Evolutionary conservation across 345 rosid species (phyloP), one percentile per base, ranked within the genome.

Genomic region (Cardamine resedifolia): DNA sequence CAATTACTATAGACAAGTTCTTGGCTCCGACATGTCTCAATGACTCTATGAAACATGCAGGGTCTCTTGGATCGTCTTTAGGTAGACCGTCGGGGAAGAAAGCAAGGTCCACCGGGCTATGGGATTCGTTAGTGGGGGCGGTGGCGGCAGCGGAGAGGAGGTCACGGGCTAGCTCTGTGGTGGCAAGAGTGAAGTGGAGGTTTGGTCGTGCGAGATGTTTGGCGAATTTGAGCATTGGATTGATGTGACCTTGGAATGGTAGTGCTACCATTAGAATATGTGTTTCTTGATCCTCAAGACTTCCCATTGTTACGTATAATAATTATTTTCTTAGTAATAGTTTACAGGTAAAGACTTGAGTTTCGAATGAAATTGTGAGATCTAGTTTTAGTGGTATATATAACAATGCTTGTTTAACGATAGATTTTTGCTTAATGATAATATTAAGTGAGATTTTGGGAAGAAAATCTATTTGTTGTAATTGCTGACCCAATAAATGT

Each of bases 1-100:
- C 50, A 3, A 88, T 55, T 10, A 85, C 59, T 49, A 50, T 69
- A 0, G 87, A 79, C 30, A 85, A 53, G 52, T 75, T 85, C 19
- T 21, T 63, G 18, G 64, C 43, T 41, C 88, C 91, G 23, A 21
- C 27, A 1, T 56, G 74, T 27, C 59, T 51, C 4, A 80, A 18
- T 23, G 86, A 75, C 16, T 55, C 76, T 1, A 79, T 0, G 43
- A 66, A 36, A 2, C 19, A 0, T 8, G 19, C 78, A 0, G 24
- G 7, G 7, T 63, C 3, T 10, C 77, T 78, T 10, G 62, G 38
- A 10, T 71, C 63, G 3, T 84, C 84, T 18, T 67, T 70, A 64
- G 75, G 36, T 2, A 81, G 77, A 33, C 90, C 85, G 15, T 83
- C 86, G 0, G 82, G 47, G 81, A 81, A 84, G 79, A 78, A 85